Percentiles rank a stretch among this genome's conserved stretches.
These are phyloP conservation scores for Haplosporangium sp. DNA, from an alignment of 371 early-diverging fungal species.

Conservation along the genomic window DNA sequence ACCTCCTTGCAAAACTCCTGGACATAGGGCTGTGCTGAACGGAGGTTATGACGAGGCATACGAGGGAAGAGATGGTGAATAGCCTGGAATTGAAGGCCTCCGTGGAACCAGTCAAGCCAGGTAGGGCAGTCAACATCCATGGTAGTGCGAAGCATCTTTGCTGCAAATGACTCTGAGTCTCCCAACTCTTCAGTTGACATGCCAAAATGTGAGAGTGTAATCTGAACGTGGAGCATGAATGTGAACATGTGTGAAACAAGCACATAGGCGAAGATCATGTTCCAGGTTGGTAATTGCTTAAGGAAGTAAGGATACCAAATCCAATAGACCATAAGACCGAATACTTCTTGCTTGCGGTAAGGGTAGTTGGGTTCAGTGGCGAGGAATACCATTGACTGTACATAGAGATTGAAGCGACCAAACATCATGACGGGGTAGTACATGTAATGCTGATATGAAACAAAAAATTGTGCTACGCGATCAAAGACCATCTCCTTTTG, in stretches of 20 bases:
- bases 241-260: conserved; percentile 87
- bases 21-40: conserved; percentile 79
- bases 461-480: conserved; percentile 75
- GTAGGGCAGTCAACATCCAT: conserved; percentile 96
- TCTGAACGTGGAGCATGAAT: conserved; percentile 92
- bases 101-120: conserved; percentile 98
- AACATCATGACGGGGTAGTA: conserved; percentile 90
- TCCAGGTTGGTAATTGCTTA: conserved; percentile 75
- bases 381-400: conserved; percentile 78
- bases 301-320: conserved; percentile 83
- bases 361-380: conserved; percentile 70
- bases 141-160: conserved; percentile 91
- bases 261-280: conserved; percentile 72
- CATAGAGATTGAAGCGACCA: conserved; percentile 94
- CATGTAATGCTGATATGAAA: conserved; percentile 85
- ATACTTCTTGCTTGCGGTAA: conserved; percentile 79
- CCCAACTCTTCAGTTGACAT: conserved; percentile 90
- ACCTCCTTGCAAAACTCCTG: conserved; percentile 79
- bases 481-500: conserved; percentile 86
- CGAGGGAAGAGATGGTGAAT: conserved; percentile 96
- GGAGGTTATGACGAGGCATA: conserved; percentile 90
- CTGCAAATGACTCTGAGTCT: conserved; percentile 83
- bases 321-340: conserved; percentile 79
- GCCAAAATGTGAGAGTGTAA: conserved; percentile 95
- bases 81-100: conserved; percentile 96